Conservation (phyloP, 495 filamentous ascomycete species). For the Podospora fimiseda region DNA sequence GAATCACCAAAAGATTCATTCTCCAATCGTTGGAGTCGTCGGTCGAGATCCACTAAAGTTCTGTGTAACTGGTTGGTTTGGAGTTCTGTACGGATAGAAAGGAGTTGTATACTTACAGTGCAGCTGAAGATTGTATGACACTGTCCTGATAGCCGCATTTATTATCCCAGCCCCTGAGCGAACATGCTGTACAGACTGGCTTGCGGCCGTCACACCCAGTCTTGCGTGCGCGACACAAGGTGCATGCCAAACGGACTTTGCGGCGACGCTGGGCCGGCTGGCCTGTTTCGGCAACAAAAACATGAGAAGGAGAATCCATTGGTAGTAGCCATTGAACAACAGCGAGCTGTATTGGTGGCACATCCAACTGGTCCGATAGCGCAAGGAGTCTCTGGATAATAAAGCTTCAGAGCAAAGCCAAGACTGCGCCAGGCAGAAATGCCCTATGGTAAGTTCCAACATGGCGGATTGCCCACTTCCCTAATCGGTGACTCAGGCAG, state of each 20-base stretch:
- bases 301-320: slow-evolving; percentile 7
- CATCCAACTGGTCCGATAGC: background rate
- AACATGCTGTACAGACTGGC: slow-evolving; percentile 16
- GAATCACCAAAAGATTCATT: background rate
- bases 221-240: slow-evolving; percentile 21
- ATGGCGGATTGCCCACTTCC: background rate
- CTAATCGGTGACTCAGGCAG: background rate
- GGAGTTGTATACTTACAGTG: slow-evolving; percentile 6
- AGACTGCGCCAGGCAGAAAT: background rate
- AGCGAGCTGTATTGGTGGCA: background rate
- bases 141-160: slow-evolving; percentile 21
- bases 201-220: slow-evolving; percentile 23
- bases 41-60: slow-evolving; percentile 16
- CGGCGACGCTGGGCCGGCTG: slow-evolving; percentile 9
- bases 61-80: slow-evolving; percentile 2
- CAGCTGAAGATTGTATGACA: slow-evolving; percentile 14
- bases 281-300: slow-evolving; percentile 10
- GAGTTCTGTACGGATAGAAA: background rate
- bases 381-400: background rate
- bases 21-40: slow-evolving; percentile 17
- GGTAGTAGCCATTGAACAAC: background rate
- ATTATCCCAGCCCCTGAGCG: slow-evolving; percentile 17
- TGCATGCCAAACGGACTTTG: slow-evolving; percentile 22
- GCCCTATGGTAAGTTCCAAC: background rate
- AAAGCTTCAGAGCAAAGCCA: background rate